Conservation (phyloP, 495 filamentous ascomycete genomes). For the Penicillium paxilli region DNA sequence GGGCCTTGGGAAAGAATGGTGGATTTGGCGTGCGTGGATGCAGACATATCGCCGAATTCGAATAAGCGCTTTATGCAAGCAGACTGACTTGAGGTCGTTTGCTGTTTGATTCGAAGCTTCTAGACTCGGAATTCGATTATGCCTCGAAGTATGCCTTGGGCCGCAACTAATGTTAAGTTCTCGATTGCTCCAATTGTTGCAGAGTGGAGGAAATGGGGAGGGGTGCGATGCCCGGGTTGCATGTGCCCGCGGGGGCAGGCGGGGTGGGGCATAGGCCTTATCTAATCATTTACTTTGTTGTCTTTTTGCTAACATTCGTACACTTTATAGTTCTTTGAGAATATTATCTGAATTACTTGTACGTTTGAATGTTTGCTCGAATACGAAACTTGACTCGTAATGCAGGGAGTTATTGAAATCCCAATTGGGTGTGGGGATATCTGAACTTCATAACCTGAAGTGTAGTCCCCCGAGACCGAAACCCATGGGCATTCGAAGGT, state of each 20-base stretch:
- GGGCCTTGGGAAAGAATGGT: constrained; percentile 52
- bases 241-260: neutral
- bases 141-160: neutral
- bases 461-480: too few species aligned
- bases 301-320: neutral
- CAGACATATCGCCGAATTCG: constrained; percentile 15
- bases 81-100: neutral
- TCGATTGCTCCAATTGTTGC: neutral
- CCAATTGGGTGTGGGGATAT: too few species aligned
- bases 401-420: too few species aligned
- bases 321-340: neutral
- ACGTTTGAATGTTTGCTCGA: neutral
- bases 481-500: too few species aligned
- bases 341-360: neutral
- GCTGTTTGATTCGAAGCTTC: neutral
- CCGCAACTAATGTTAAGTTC: neutral
- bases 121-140: neutral
- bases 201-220: neutral
- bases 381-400: neutral
- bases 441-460: too few species aligned
- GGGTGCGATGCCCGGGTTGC: neutral
- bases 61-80: neutral
- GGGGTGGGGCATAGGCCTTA: neutral
- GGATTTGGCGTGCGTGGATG: constrained; percentile 29
- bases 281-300: neutral